Percentiles rank a stretch among this genome's conserved stretches.
Conservation (phyloP, 176 grass and related monocot species). For the Otatea glauca region DNA sequence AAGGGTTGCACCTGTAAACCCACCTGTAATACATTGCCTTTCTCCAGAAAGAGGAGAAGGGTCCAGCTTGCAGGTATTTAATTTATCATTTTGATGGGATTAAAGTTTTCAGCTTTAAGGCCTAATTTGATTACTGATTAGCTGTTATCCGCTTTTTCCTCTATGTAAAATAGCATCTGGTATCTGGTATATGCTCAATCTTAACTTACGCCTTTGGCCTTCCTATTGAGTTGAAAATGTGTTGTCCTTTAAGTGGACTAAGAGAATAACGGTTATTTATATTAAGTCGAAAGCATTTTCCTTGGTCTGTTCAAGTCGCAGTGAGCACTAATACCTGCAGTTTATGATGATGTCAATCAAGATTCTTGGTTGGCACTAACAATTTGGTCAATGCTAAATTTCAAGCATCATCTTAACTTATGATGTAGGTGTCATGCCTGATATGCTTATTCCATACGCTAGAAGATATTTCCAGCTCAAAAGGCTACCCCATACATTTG, state of each 20-base stretch:
- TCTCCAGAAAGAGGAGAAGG: constrained; percentile 49
- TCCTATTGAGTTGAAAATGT: neutral
- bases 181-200: neutral
- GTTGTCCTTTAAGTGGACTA: neutral
- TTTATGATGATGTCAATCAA: constrained; percentile 4
- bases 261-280: neutral
- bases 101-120: neutral
- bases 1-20: constrained; percentile 23
- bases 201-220: neutral
- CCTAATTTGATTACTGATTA: neutral
- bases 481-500: neutral
- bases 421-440: neutral
- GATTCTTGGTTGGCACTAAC: neutral
- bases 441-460: constrained; percentile 7
- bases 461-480: constrained; percentile 6
- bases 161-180: constrained; percentile 3
- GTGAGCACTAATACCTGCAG: neutral
- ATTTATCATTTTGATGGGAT: constrained; percentile 14
- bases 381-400: neutral
- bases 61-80: constrained; percentile 53
- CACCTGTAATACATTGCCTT: constrained; percentile 18
- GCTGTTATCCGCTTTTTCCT: constrained; percentile 5
- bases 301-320: neutral
- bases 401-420: neutral
- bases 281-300: constrained; percentile 1